These are phyloP conservation scores for Vachellia pachyceras DNA, from an alignment of 306 rosid genomes.

Conservation along the genomic window DNA sequence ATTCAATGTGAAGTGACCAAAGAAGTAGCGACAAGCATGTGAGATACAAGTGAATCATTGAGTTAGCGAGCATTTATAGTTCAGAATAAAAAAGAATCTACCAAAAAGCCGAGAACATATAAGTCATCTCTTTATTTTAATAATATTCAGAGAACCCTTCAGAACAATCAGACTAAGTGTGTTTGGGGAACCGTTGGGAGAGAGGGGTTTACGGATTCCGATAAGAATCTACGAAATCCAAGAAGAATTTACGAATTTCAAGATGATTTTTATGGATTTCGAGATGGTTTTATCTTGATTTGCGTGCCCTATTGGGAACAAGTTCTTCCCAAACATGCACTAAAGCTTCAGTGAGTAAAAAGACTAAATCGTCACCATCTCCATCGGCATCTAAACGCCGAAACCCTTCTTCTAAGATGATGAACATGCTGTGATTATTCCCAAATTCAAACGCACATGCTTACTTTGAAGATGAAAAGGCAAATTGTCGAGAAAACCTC, in stretches of 20 bases:
- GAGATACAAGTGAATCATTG: conserved; percentile 22
- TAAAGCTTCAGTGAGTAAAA: conserved; percentile 7
- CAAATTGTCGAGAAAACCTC: neutral
- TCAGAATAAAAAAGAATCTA: conserved; percentile 34
- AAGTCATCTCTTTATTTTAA: conserved; percentile 27
- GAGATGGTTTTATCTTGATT: no score
- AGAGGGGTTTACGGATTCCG: no score
- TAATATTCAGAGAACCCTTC: conserved; percentile 13
- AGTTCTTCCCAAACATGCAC: no score
- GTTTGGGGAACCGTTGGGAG: no score
- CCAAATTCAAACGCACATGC: conserved; percentile 3
- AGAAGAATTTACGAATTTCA: no score
- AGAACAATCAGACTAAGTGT: conserved; percentile 1
- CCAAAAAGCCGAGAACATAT: conserved; percentile 23
- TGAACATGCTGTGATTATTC: conserved; percentile 23
- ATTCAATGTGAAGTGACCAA: neutral
- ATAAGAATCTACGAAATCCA: no score
- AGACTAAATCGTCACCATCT: conserved; percentile 38
- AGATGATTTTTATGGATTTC: no score
- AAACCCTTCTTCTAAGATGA: conserved; percentile 27
- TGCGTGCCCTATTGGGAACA: no score
- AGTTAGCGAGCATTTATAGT: conserved; percentile 34
- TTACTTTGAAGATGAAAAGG: neutral
- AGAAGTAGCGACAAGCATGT: conserved; percentile 36
- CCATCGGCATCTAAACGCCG: neutral